These are phyloP conservation scores for Leishmania martiniquensis DNA, from an alignment of 208 protist genomes.

Conservation along the genomic window DNA sequence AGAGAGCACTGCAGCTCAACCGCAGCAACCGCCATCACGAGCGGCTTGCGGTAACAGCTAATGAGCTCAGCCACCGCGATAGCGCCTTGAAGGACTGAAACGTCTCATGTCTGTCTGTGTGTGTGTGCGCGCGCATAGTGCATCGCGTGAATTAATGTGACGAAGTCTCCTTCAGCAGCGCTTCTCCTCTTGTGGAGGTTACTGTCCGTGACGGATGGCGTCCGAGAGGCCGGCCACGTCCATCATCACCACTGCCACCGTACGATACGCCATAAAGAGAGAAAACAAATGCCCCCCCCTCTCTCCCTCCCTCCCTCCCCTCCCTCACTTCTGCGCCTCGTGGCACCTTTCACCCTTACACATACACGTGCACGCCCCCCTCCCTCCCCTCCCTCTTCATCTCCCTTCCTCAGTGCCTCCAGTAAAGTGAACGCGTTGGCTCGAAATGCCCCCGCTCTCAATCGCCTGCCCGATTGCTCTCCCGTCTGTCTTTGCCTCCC, in stretches of 20 bases:
- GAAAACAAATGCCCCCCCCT: neutral
- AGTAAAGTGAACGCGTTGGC: too few relatives aligned
- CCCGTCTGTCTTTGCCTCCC: neutral
- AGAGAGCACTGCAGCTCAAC: conserved; percentile 26
- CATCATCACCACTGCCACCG: neutral
- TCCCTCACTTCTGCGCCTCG: neutral
- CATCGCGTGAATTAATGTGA: neutral
- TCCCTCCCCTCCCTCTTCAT: neutral
- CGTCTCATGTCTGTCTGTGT: neutral
- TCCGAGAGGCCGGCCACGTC: too few relatives aligned
- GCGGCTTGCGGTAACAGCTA: conserved; percentile 28
- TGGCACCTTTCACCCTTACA: neutral
- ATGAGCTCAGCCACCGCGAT: conserved; percentile 51
- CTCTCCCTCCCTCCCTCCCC: neutral
- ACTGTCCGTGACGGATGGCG: too few relatives aligned
- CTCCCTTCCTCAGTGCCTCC: neutral
- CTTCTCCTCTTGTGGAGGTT: neutral
- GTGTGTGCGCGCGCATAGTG: neutral
- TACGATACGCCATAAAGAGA: too few relatives aligned
- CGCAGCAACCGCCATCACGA: conserved; percentile 35
- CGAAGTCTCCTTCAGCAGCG: neutral
- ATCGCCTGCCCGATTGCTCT: too few relatives aligned
- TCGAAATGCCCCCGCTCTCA: too few relatives aligned
- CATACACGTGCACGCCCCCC: neutral
- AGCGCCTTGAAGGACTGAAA: conserved; percentile 45